Evolutionary conservation across 495 filamentous ascomycete genomes (phyloP).

Genomic region (Aspergillus hancockii): DNA sequence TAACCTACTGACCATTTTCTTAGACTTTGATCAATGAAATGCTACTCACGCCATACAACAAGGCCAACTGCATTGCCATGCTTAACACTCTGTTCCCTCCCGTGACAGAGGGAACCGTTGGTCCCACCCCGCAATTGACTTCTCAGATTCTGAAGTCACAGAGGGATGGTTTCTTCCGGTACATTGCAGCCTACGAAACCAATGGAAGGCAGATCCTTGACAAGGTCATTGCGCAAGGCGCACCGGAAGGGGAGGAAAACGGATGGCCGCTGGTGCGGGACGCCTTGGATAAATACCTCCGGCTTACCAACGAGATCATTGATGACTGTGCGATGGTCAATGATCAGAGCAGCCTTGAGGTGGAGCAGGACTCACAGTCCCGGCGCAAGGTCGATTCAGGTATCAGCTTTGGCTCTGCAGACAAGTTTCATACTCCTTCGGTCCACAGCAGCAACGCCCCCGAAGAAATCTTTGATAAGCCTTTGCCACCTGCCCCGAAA

Average conservation of each 20-base stretch:
- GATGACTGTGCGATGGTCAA: constrained; percentile 57
- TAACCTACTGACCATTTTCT: constrained; percentile 20
- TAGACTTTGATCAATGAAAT: constrained; percentile 73
- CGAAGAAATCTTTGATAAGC: constrained; percentile 42
- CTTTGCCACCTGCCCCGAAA: constrained; percentile 44
- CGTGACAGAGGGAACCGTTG: constrained; percentile 42
- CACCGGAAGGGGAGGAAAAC: constrained; percentile 48
- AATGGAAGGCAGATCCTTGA: constrained; percentile 58
- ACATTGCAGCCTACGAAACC: constrained; percentile 61
- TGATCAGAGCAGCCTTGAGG: constrained; percentile 47
- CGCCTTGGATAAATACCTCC: constrained; percentile 61
- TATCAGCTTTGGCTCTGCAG: constrained; percentile 55
- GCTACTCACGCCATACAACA: constrained; percentile 62
- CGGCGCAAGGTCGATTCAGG: constrained; percentile 63
- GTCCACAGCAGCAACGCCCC: constrained; percentile 34
- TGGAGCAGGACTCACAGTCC: constrained; percentile 29
- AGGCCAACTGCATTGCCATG: constrained; percentile 71
- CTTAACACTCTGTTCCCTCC: constrained; percentile 77
- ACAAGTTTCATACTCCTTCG: constrained; percentile 29
- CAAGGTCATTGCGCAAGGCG: constrained; percentile 55
- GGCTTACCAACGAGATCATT: constrained; percentile 59
- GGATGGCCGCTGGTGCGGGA: constrained; percentile 60
- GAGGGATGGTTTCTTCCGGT: constrained; percentile 66
- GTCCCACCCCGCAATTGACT: constrained; percentile 58
- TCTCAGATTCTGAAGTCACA: constrained; percentile 55